Percentiles rank a stretch among this genome's conserved stretches.
Conservation (phyloP, 257 asterid species). For the Avicennia marina region DNA sequence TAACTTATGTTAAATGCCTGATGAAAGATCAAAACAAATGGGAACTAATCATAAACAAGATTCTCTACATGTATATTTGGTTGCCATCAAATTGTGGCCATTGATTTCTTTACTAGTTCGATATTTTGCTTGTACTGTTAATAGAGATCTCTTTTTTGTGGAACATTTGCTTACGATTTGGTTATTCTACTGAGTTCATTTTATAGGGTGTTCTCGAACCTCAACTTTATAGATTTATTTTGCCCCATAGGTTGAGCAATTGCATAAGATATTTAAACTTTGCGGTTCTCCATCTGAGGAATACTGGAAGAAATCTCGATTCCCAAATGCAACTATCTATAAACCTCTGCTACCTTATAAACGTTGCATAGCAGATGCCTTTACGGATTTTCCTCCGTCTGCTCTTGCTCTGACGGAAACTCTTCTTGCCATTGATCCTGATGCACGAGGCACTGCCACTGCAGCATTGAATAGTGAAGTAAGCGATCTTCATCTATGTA, state of each 20-base stretch:
- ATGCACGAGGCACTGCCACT: constrained; percentile 52
- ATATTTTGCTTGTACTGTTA: no score
- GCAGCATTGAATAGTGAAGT: constrained; percentile 54
- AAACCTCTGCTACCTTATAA: constrained; percentile 62
- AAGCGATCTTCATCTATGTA: constrained; percentile 9
- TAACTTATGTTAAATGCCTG: no score
- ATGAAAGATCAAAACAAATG: no score
- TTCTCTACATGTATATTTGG: no score
- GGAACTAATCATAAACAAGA: no score
- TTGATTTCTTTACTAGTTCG: no score
- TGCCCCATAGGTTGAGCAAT: constrained; percentile 51
- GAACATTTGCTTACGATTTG: no score
- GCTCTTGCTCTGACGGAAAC: constrained; percentile 42
- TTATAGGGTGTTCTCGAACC: no score
- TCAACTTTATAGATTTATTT: no score
- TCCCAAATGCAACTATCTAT: constrained; percentile 56
- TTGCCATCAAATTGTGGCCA: no score
- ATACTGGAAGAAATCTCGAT: constrained; percentile 62
- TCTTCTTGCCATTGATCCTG: constrained; percentile 65
- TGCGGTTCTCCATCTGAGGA: constrained; percentile 73
- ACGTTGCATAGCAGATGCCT: constrained; percentile 45
- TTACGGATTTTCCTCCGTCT: constrained; percentile 57
- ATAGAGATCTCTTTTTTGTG: no score
- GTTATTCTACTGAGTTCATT: no score
- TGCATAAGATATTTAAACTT: constrained; percentile 63